phyloP scores from a whole-genome alignment of 345 rosid species.

The Noccaea caerulescens region DNA sequence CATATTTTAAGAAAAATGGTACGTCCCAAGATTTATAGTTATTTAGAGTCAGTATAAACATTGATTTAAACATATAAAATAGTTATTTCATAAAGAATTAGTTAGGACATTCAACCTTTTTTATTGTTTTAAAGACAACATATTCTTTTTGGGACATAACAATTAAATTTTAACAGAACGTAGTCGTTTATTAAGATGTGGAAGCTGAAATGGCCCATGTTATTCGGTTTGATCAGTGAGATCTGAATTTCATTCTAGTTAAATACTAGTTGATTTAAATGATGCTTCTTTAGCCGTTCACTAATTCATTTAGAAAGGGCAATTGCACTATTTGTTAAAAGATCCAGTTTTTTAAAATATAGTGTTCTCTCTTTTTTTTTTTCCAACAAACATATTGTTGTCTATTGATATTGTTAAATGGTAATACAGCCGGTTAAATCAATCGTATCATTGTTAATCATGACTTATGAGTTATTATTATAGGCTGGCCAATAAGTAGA shows the following conservation, averaged over 20 bases:
- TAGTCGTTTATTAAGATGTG: not conserved
- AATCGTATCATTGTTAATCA: not conserved
- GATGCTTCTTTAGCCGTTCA: slow-evolving; percentile 2
- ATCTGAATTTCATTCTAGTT: not conserved
- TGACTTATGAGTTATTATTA: slow-evolving; percentile 4
- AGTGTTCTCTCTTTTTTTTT: not conserved
- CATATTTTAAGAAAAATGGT: not conserved
- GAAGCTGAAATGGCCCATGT: not conserved
- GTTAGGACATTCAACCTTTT: not conserved
- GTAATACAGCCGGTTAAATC: not conserved
- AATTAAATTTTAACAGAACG: not conserved
- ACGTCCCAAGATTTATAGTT: not conserved
- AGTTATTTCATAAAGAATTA: not conserved
- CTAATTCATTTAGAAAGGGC: not conserved
- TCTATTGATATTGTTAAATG: not conserved
- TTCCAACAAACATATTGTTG: not conserved
- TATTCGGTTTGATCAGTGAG: slow-evolving; percentile 3
- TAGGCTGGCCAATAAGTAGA: not conserved
- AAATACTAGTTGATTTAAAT: not conserved
- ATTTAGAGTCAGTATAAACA: not conserved
- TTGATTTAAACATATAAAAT: not conserved
- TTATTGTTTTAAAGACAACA: not conserved
- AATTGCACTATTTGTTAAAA: not conserved
- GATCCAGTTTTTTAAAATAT: not conserved
- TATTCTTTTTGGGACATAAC: not conserved